Evolutionary conservation across 441 rosid species (phyloP).

Genomic region (Populus trichocarpa): DNA sequence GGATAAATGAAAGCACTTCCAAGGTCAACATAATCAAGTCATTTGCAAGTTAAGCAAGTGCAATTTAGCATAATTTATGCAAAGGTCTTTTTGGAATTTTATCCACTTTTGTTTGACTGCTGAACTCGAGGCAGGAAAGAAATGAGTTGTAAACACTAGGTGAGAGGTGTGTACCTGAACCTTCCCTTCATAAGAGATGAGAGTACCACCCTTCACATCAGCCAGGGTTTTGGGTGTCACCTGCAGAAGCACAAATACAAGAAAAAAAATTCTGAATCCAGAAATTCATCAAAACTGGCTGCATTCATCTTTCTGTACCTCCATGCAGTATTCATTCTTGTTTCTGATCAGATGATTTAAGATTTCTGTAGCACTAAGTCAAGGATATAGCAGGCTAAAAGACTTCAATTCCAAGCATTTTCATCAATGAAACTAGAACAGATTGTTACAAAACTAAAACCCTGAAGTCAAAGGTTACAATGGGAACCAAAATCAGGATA

Average conservation of each 20-base stretch:
- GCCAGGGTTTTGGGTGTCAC: constrained; percentile 95
- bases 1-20: background rate
- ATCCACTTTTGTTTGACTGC: background rate
- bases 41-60: background rate
- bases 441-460: constrained; percentile 4
- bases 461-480: background rate
- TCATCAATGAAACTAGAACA: background rate
- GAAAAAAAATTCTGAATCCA: constrained; percentile 5
- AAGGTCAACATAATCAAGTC: background rate
- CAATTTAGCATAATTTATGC: background rate
- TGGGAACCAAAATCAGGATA: constrained; percentile 41
- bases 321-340: constrained; percentile 59
- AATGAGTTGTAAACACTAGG: background rate
- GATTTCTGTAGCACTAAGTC: constrained; percentile 33
- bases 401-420: constrained; percentile 6
- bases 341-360: constrained; percentile 44
- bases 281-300: constrained; percentile 1
- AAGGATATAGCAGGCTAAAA: constrained; percentile 23
- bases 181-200: constrained; percentile 93
- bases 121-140: background rate
- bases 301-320: constrained; percentile 38
- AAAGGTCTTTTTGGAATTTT: background rate
- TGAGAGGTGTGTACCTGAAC: constrained; percentile 63
- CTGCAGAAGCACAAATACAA: constrained; percentile 42
- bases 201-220: constrained; percentile 97